Conservation (phyloP, 495 filamentous ascomycete species). For the Penicillium coffeae region DNA sequence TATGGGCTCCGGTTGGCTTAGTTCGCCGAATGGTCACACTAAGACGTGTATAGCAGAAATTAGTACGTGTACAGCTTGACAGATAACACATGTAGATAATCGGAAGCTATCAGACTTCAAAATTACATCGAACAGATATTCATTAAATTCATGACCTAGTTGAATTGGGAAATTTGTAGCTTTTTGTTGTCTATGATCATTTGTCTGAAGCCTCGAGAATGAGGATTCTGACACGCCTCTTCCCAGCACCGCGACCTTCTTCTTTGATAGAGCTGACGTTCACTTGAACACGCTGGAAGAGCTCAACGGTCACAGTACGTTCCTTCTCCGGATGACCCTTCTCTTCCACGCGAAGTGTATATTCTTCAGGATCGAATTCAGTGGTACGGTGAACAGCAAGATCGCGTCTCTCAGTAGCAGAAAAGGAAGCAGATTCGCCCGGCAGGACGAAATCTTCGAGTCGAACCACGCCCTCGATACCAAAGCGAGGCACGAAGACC, state of each 20-base stretch:
- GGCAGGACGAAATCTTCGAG: constrained; percentile 74
- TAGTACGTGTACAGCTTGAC: neutral
- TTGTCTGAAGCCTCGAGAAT: constrained; percentile 21
- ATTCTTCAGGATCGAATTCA: constrained; percentile 78
- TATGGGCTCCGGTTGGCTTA: constrained; percentile 29
- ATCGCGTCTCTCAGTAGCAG: constrained; percentile 36
- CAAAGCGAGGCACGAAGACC: constrained; percentile 91
- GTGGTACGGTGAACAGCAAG: constrained; percentile 52
- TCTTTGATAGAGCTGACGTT: constrained; percentile 89
- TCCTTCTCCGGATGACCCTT: constrained; percentile 47
- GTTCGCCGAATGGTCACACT: constrained; percentile 31
- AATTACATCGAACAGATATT: too few relatives aligned
- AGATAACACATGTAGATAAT: neutral
- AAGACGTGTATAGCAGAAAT: constrained; percentile 28
- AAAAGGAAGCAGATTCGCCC: constrained; percentile 49
- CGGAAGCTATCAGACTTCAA: neutral
- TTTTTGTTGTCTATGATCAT: neutral
- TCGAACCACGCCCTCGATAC: constrained; percentile 87
- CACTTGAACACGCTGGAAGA: constrained; percentile 88
- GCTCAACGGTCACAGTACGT: constrained; percentile 58
- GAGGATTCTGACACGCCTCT: constrained; percentile 60
- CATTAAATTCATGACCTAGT: too few relatives aligned
- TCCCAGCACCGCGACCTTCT: constrained; percentile 74
- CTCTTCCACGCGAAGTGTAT: constrained; percentile 57
- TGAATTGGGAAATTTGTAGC: too few relatives aligned